phyloP scores from a whole-genome alignment of 345 rosid species.

The Alliaria petiolata region DNA sequence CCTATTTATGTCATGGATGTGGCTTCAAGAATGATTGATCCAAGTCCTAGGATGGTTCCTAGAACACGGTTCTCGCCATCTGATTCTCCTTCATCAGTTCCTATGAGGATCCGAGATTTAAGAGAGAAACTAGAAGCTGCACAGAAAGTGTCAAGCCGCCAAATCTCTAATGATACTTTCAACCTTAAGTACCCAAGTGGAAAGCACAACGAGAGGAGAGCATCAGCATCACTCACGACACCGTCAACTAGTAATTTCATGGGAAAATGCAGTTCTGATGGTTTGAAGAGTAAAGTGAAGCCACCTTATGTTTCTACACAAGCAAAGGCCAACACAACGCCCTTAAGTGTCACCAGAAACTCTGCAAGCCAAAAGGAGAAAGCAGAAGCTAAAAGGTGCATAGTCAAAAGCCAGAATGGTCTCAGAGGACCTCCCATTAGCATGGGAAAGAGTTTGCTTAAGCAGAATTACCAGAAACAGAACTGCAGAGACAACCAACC shows the following conservation, averaged over 20 bases:
- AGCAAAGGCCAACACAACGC: constrained; percentile 40
- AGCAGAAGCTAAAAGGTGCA: constrained; percentile 38
- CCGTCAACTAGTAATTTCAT: constrained; percentile 23
- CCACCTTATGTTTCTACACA: constrained; percentile 38
- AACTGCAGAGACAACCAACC: constrained; percentile 44
- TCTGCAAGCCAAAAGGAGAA: constrained; percentile 44
- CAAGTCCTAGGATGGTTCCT: constrained; percentile 48
- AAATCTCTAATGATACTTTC: constrained; percentile 28
- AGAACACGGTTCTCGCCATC: constrained; percentile 41
- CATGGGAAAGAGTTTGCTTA: constrained; percentile 44
- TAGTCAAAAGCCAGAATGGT: constrained; percentile 36
- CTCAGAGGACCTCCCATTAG: constrained; percentile 39
- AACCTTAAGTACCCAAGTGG: constrained; percentile 32
- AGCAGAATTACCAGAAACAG: constrained; percentile 79
- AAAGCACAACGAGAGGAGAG: constrained; percentile 39
- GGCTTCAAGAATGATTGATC: constrained; percentile 77
- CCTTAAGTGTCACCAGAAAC: constrained; percentile 23
- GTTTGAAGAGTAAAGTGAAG: constrained; percentile 44
- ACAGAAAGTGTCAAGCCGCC: constrained; percentile 42
- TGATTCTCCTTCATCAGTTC: constrained; percentile 56
- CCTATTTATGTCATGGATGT: constrained; percentile 68
- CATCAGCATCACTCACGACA: constrained; percentile 7
- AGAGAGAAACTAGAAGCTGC: constrained; percentile 76
- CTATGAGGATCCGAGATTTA: constrained; percentile 66
- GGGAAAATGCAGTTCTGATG: constrained; percentile 34